Conservation (phyloP, 768 basidiomycete species). For the Sarcodon sp. region DNA sequence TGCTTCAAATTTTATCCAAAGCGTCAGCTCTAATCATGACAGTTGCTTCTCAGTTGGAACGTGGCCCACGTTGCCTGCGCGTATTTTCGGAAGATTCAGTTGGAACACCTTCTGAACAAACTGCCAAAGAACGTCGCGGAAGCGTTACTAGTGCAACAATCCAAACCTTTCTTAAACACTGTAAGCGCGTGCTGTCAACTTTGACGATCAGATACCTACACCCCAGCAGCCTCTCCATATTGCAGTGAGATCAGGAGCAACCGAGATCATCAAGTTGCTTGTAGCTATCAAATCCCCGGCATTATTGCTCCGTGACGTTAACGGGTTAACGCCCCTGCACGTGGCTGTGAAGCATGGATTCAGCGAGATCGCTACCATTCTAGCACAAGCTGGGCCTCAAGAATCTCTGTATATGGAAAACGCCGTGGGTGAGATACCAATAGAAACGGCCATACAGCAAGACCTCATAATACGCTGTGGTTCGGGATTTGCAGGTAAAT, state of each 20-base stretch:
- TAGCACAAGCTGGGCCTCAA: slow-evolving; percentile 24
- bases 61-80: slow-evolving; percentile 36
- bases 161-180: slow-evolving; percentile 31
- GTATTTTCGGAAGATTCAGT: slow-evolving; percentile 13
- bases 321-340: slow-evolving; percentile 42
- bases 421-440: slow-evolving; percentile 17
- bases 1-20: slow-evolving; percentile 5
- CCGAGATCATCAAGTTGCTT: slow-evolving; percentile 16
- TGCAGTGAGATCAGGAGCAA: slow-evolving; percentile 26
- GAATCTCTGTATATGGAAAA: slow-evolving; percentile 36
- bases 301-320: slow-evolving; percentile 27
- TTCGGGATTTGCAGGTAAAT: not conserved
- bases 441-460: slow-evolving; percentile 12
- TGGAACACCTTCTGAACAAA: slow-evolving; percentile 32
- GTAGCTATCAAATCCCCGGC: slow-evolving; percentile 20
- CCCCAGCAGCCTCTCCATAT: slow-evolving; percentile 35
- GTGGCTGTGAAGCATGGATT: slow-evolving; percentile 24
- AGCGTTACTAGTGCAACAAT: slow-evolving; percentile 29
- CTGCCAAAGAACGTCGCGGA: slow-evolving; percentile 37
- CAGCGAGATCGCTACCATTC: slow-evolving; percentile 21
- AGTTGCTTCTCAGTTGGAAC: slow-evolving; percentile 31
- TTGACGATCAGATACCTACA: not conserved
- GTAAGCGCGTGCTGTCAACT: slow-evolving; percentile 14
- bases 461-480: slow-evolving; percentile 4
- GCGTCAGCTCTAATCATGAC: not conserved